Evolutionary conservation across 345 rosid genomes (phyloP).

Genomic region (Salix brachista): DNA sequence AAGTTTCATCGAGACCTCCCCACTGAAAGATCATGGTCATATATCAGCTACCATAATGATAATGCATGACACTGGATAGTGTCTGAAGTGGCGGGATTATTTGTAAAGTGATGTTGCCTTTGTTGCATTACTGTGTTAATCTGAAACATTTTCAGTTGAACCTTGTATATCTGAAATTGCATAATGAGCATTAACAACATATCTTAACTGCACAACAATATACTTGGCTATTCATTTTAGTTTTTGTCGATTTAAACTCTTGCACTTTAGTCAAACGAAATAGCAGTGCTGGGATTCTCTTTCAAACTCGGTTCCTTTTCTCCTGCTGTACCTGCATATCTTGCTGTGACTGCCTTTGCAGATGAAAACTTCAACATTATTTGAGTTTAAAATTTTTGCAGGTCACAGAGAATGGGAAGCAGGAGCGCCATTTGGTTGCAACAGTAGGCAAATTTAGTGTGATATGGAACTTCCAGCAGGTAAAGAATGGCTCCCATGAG

Average conservation of each 20-base stretch:
- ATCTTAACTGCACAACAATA: not conserved
- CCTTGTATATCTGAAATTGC: not conserved
- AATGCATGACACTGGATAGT: not conserved
- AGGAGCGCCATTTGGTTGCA: slow-evolving; percentile 84
- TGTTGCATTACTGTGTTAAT: not conserved
- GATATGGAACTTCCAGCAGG: slow-evolving; percentile 83
- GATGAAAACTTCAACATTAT: not conserved
- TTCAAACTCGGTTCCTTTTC: too few relatives aligned
- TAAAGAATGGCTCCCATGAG: slow-evolving; percentile 70
- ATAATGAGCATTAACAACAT: not conserved
- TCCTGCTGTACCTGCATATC: too few relatives aligned
- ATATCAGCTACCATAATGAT: not conserved
- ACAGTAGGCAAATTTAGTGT: slow-evolving; percentile 97
- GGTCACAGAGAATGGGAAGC: slow-evolving; percentile 84
- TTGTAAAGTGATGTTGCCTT: not conserved
- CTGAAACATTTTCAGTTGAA: not conserved
- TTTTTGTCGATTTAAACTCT: not conserved
- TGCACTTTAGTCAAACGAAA: too few relatives aligned
- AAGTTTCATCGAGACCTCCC: not conserved
- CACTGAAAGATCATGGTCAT: not conserved
- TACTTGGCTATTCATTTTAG: not conserved
- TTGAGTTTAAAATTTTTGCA: slow-evolving; percentile 18
- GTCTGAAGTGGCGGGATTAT: not conserved
- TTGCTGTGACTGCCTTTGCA: not conserved
- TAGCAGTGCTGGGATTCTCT: too few relatives aligned